Conservation (phyloP, 768 basidiomycete genomes). For the Cantharellus cinnabarinus region DNA sequence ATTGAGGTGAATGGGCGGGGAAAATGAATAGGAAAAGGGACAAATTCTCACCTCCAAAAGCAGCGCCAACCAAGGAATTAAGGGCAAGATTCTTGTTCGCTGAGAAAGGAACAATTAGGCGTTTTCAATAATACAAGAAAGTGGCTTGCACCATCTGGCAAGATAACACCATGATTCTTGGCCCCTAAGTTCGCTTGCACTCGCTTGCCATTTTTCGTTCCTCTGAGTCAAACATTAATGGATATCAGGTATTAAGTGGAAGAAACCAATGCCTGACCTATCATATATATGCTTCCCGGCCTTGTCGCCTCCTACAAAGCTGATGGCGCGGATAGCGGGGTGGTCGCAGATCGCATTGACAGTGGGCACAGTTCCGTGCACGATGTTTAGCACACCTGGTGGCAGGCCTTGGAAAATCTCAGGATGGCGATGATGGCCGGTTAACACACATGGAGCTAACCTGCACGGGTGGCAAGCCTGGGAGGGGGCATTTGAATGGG, state of each 20-base stretch:
- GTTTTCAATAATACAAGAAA: neutral
- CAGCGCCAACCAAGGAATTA: constrained; percentile 84
- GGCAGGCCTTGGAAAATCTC: constrained; percentile 35
- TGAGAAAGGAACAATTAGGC: constrained; percentile 1
- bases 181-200: constrained; percentile 82
- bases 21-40: constrained; percentile 17
- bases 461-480: neutral
- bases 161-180: constrained; percentile 84
- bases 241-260: neutral
- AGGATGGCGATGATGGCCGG: constrained; percentile 9
- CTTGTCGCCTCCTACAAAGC: constrained; percentile 85
- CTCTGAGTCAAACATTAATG: constrained; percentile 20
- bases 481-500: neutral
- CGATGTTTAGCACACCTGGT: constrained; percentile 60
- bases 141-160: constrained; percentile 61
- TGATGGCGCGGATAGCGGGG: constrained; percentile 79
- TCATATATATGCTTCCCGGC: constrained; percentile 92
- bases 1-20: neutral
- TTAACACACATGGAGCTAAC: neutral
- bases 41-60: constrained; percentile 36
- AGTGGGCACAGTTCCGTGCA: constrained; percentile 76
- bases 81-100: constrained; percentile 84
- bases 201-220: constrained; percentile 70
- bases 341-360: constrained; percentile 92
- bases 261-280: constrained; percentile 23